Evolutionary conservation across 495 filamentous ascomycete genomes (phyloP).

Genomic region (Penicillium lividum): DNA sequence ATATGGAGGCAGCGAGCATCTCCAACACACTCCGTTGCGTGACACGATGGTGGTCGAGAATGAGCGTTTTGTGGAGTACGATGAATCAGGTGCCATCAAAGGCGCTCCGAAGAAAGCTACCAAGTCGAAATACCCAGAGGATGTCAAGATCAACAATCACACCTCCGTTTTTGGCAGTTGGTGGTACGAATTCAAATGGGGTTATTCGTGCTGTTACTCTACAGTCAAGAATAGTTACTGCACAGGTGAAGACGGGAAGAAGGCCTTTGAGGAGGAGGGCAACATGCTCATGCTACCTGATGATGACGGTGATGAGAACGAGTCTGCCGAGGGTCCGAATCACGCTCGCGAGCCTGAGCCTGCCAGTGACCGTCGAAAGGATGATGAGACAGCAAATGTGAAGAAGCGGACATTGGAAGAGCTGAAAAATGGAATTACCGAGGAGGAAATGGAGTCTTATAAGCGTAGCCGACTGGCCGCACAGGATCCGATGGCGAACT

Average conservation of each 20-base stretch:
- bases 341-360: conserved; percentile 32
- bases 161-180: conserved; percentile 94
- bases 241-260: conserved; percentile 82
- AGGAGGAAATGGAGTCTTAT: conserved; percentile 83
- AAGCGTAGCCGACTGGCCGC: conserved; percentile 66
- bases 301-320: conserved; percentile 36
- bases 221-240: conserved; percentile 95
- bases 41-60: conserved; percentile 71
- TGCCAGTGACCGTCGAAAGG: conserved; percentile 27
- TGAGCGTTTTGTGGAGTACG: conserved; percentile 94
- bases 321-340: conserved; percentile 20
- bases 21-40: conserved; percentile 62
- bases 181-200: conserved; percentile 96
- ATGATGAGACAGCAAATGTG: conserved; percentile 31
- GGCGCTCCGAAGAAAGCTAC: conserved; percentile 72
- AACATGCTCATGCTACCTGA: conserved; percentile 50
- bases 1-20: conserved; percentile 74
- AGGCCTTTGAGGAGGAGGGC: conserved; percentile 68
- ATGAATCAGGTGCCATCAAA: conserved; percentile 85
- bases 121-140: conserved; percentile 89
- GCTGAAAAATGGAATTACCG: conserved; percentile 68
- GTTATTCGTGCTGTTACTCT: conserved; percentile 95
- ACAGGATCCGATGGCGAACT: conserved; percentile 84
- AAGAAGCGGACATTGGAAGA: conserved; percentile 75
- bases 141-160: conserved; percentile 88